These are phyloP conservation scores for Mortierella sp. DNA, from an alignment of 371 early-diverging fungal genomes.

Conservation along the genomic window DNA sequence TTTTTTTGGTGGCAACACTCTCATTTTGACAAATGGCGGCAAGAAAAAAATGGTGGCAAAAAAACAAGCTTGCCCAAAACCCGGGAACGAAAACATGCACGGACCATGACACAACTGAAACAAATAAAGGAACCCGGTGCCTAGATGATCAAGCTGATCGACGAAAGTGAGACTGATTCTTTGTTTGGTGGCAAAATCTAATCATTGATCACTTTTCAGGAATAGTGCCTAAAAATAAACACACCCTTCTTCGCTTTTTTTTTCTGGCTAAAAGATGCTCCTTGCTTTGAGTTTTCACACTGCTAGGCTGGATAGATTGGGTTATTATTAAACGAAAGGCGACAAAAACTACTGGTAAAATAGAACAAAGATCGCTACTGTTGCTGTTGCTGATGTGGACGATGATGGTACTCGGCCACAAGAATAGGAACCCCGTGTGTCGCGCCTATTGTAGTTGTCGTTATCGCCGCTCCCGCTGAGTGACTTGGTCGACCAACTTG, in stretches of 20 bases:
- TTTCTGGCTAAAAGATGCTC: too few relatives aligned
- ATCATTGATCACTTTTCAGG: too few relatives aligned
- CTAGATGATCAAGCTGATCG: not conserved
- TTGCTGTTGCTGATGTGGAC: not conserved
- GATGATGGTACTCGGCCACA: conserved; percentile 9
- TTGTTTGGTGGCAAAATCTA: too few relatives aligned
- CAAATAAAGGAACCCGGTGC: not conserved
- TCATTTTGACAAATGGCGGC: too few relatives aligned
- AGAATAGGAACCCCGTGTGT: conserved; percentile 7
- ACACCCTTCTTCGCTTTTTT: too few relatives aligned
- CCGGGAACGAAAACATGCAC: not conserved
- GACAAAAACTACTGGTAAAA: not conserved
- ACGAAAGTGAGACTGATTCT: too few relatives aligned
- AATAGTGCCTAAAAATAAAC: too few relatives aligned
- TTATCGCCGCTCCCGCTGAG: not conserved
- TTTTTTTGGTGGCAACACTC: too few relatives aligned
- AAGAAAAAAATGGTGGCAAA: not conserved
- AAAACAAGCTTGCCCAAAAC: not conserved
- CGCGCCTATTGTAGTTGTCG: not conserved
- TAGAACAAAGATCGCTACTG: not conserved
- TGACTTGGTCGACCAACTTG: not conserved
- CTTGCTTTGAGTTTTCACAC: too few relatives aligned
- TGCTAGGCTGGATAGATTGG: too few relatives aligned
- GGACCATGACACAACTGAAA: not conserved
- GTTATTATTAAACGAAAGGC: too few relatives aligned